Conservation (phyloP, 352 stramenopile genomes). For the Achlya hypogyna region DNA sequence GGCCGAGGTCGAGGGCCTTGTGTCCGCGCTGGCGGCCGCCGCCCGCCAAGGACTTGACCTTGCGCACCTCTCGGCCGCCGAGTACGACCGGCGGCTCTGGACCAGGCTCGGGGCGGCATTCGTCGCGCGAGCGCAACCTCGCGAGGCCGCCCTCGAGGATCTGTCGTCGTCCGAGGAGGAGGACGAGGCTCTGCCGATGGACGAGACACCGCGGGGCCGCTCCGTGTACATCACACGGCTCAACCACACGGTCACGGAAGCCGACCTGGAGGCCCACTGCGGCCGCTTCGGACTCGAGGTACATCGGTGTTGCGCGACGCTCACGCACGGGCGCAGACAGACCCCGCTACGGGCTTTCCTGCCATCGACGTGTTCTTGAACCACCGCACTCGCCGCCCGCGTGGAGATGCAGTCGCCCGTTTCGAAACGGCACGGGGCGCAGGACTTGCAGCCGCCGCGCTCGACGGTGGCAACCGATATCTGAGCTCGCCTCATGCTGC, state of each 20-base stretch:
- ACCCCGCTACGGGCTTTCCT: neutral
- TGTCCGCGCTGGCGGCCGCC: neutral
- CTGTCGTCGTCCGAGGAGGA: neutral
- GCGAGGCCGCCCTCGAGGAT: neutral
- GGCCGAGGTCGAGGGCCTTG: too few species aligned
- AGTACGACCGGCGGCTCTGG: slow-evolving; percentile 5
- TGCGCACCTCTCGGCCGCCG: neutral
- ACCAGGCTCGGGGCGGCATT: neutral
- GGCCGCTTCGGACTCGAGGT: neutral
- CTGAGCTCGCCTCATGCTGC: neutral
- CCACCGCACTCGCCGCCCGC: slow-evolving; percentile 1
- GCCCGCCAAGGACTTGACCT: neutral
- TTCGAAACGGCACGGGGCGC: neutral
- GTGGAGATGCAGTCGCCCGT: neutral
- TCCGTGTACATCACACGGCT: slow-evolving; percentile 1
- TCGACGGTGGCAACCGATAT: neutral
- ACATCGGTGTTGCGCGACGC: neutral
- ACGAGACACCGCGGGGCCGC: neutral
- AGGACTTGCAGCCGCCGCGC: neutral
- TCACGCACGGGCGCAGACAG: neutral
- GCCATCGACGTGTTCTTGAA: slow-evolving; percentile 15
- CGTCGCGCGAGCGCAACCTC: neutral
- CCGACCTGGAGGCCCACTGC: neutral
- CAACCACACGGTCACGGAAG: slow-evolving; percentile 12
- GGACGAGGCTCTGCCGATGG: neutral